Evolutionary conservation across 2,329 filamentous ascomycete genomes (phyloP), one percentile per base, ranked within the genome.

Genomic region (Samsoniella hepiali): DNA sequence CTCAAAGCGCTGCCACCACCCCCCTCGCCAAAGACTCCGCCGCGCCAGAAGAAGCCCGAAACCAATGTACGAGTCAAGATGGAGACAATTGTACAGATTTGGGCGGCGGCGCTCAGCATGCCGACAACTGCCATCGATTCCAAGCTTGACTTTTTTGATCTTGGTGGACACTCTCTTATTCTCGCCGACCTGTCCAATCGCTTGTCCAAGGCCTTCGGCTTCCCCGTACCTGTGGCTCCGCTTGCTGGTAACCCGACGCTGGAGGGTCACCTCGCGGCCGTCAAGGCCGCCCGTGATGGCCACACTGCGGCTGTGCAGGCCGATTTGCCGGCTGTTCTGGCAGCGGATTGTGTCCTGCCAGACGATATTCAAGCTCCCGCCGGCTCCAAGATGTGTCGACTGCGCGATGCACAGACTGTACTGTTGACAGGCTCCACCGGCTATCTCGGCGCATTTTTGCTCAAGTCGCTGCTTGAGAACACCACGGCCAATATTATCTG

Each of bases 61-160:
- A 81, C 80, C 15, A 83, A 89, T 66, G 87, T 88, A 63, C 84
- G 85, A 15, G 87, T 93, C 68, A 83, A 81, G 65, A 81, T 88
- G 62, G 83, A 89, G 56, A 84, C 87, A 17, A 85, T 94, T 42
- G 84, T 88, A 15, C 84, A 88, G 68, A 81, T 89, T 61, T 94
- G 91, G 91, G 88, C 90, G 2, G 80, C 85, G 2, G 84, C 87
- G 32, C 80, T 94, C 15, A 87, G 88, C 66, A 83, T 89, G n/a
- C 82, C 88, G 0, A 77, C 80, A 10, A 81, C 76, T 47, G 79
- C 83, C 27, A 84, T 93, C 31, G 89, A 88, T 71, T 83, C 79
- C 1, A 87, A 91, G 65, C 88, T 91, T 72, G 89, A 88, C 72
- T 94, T 94, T 75, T 94, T 93, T 72, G 91, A 93, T 65, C 78